Base-by-base conservation (phyloP, 257 asterid genomes). In the Scutellaria baicalensis region DNA sequence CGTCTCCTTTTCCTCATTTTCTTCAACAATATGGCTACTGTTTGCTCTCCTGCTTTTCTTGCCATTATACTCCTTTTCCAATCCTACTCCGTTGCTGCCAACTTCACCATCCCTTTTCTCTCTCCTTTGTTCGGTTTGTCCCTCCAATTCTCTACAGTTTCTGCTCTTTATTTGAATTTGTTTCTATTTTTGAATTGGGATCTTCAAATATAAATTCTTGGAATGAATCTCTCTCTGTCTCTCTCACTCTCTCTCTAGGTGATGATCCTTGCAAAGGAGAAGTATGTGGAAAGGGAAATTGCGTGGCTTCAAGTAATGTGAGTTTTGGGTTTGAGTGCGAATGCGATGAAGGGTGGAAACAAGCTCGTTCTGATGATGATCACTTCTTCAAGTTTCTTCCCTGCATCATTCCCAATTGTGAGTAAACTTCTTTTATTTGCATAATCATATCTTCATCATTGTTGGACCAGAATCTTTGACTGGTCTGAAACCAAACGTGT, bases 381-480 rank as follows among this genome's bases (percentile, higher is more conserved):
- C 60, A 79, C 6, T 38, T 23, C 23, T 71, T 79, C 69, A 77
- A 64, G 36, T 91, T 84, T 77, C 62, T 91, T 63, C 97, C 97
- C 38, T 91, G 96, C 52, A 80, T 89, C 1, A 65, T 91, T 74
- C 97, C 97, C 79, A 80, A 91, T 35, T 91, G 97, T 91, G 27
- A 87, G 92, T n/a, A n/a, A n/a, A n/a, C n/a, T n/a, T n/a, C n/a
- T n/a, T n/a, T n/a, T n/a, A n/a, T 36, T 66, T 6, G 6, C 2
- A 20, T 1, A 0, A 10, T 16, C 11, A n/a, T 60, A 8, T 27
- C 33, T 27, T 27, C 33, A 27, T 27, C 7, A 0, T 17, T 18
- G 8, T 51, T 9, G 7, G n/a, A 14, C 3, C 64, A 59, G 14
- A 58, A 45, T n/a, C 7, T 59, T 20, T 62, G 6, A 62, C 20